These are phyloP conservation scores for Xylariaceae sp. DNA, from an alignment of 2,329 filamentous ascomycete species.

Conservation along the genomic window DNA sequence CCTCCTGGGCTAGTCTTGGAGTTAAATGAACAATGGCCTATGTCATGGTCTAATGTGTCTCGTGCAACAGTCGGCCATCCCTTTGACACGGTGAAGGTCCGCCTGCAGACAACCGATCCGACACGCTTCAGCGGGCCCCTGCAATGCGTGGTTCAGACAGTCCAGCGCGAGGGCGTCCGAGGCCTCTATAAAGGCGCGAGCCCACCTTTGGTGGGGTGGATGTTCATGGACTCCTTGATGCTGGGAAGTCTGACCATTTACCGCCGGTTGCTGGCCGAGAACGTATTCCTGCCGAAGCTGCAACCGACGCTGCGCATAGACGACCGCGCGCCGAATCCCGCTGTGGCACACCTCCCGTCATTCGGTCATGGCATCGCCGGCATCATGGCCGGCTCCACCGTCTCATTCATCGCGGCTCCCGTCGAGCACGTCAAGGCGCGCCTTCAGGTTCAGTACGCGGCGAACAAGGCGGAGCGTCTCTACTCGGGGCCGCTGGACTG, in stretches of 20 bases:
- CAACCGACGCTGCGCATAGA: conserved; percentile 36
- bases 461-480: conserved; percentile 68
- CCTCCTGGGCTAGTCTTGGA: not conserved
- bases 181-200: conserved; percentile 94
- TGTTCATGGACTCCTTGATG: conserved; percentile 95
- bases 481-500: conserved; percentile 90
- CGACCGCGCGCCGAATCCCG: conserved; percentile 38
- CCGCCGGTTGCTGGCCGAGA: conserved; percentile 74
- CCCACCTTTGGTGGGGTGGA: conserved; percentile 91
- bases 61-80: conserved; percentile 56
- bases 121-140: conserved; percentile 79
- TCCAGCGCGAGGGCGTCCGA: conserved; percentile 76
- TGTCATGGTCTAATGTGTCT: not conserved
- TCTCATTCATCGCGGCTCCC: conserved; percentile 87
- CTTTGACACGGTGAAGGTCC: conserved; percentile 96
- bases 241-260: conserved; percentile 88
- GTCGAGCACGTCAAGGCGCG: conserved; percentile 95
- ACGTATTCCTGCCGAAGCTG: conserved; percentile 62
- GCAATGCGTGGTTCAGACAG: conserved; percentile 78
- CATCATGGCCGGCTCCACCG: conserved; percentile 79
- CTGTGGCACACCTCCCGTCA: conserved; percentile 54
- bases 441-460: conserved; percentile 89
- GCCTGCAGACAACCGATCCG: conserved; percentile 77
- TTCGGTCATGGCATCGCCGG: conserved; percentile 86
- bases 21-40: too few species aligned